Evolutionary conservation across 1,139 yeast genomes (phyloP).

Genomic region (Pichia sp.): DNA sequence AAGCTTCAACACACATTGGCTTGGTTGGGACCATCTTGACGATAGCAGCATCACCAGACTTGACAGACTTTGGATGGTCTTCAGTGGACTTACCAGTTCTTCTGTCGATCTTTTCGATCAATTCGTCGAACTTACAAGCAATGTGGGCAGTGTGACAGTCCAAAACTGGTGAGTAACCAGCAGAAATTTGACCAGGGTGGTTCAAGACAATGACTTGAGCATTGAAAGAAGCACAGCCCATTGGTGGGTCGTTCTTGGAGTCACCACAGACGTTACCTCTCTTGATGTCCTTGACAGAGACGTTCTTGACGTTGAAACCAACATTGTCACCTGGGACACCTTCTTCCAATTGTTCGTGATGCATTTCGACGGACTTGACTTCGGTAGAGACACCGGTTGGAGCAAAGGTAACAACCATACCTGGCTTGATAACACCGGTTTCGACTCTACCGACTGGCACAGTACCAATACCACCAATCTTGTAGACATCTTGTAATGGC

Average conservation of each 20-base stretch:
- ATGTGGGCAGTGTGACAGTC: constrained; percentile 96
- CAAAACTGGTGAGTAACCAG: constrained; percentile 90
- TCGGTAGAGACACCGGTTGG: constrained; percentile 92
- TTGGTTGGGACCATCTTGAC: constrained; percentile 89
- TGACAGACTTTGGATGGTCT: constrained; percentile 79
- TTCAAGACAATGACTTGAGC: constrained; percentile 87
- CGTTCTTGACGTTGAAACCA: constrained; percentile 94
- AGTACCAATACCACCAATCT: constrained; percentile 91
- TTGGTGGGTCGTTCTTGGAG: constrained; percentile 92
- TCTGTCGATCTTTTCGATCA: constrained; percentile 87
- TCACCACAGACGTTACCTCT: constrained; percentile 96
- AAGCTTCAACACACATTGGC: constrained; percentile 98
- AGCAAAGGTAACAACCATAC: constrained; percentile 87
- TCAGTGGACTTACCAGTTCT: constrained; percentile 87
- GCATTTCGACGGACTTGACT: constrained; percentile 93
- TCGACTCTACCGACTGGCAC: constrained; percentile 95
- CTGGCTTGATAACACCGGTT: constrained; percentile 89
- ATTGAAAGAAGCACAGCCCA: constrained; percentile 76
- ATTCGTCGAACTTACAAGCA: constrained; percentile 86
- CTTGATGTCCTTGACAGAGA: constrained; percentile 88
- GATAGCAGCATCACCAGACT: constrained; percentile 91
- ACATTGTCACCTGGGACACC: constrained; percentile 95
- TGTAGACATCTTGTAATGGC: constrained; percentile 89
- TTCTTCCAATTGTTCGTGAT: constrained; percentile 80
- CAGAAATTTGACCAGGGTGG: constrained; percentile 93